phyloP scores from a whole-genome alignment of 2,329 filamentous ascomycete genomes.

The Aspergillus cejpii region DNA sequence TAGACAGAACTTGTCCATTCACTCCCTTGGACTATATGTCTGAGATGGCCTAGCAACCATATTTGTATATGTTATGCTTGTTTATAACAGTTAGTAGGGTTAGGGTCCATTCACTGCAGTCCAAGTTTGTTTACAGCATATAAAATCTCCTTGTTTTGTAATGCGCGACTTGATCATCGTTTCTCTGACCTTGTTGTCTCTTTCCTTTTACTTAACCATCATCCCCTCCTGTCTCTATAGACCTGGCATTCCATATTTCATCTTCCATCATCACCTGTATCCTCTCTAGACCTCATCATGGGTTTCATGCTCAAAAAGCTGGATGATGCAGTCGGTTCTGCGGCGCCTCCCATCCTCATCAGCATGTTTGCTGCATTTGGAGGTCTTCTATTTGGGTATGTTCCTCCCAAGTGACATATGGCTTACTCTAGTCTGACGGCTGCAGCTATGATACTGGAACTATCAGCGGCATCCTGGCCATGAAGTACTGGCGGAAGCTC shows the following conservation, averaged over 20 bases:
- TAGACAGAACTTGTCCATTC: no score
- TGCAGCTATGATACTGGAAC: constrained; percentile 48
- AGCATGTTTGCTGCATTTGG: constrained; percentile 55
- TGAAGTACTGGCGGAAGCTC: constrained; percentile 38
- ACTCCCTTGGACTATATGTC: no score
- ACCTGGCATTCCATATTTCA: not conserved
- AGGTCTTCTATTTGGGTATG: constrained; percentile 52
- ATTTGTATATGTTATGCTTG: no score
- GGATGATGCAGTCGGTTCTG: constrained; percentile 41
- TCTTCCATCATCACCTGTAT: not conserved
- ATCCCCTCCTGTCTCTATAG: not conserved
- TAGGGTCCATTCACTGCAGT: no score
- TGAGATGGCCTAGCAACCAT: no score
- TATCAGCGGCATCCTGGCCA: constrained; percentile 48
- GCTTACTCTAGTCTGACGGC: not conserved
- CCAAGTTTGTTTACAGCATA: not conserved
- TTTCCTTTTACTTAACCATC: not conserved
- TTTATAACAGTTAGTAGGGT: no score
- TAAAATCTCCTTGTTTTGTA: not conserved
- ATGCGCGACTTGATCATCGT: not conserved
- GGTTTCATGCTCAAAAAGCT: constrained; percentile 42
- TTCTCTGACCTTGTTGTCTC: not conserved
- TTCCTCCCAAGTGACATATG: constrained; percentile 32
- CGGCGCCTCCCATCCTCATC: constrained; percentile 47
- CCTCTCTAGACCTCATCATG: constrained; percentile 25